Evolutionary conservation across 1,284 basidiomycete species (phyloP).

Genomic region (Anthracocystis setariae): DNA sequence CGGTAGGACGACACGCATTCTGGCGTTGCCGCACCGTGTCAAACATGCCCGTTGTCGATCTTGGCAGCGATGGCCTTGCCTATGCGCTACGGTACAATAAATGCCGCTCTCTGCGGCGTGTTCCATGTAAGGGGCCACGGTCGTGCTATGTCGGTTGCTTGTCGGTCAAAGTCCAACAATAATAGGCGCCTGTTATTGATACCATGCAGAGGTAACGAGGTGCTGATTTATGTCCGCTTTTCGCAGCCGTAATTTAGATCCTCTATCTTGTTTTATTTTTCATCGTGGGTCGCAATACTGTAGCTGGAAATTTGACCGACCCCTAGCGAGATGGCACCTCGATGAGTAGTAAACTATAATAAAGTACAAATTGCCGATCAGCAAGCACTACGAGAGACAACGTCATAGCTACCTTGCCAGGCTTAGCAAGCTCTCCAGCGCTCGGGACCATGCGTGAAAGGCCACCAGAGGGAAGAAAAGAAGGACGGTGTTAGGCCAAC

Average conservation of each 20-base stretch:
- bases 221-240: constrained; percentile 1
- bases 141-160: not conserved
- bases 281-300: too few species aligned
- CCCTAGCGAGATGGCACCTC: too few species aligned
- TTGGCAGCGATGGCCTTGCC: not conserved
- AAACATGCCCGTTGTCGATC: not conserved
- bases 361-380: not conserved
- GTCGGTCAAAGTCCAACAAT: not conserved
- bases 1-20: constrained; percentile 1
- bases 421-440: too few species aligned
- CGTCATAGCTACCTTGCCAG: too few species aligned
- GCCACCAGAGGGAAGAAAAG: too few species aligned
- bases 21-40: not conserved
- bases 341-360: too few species aligned
- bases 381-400: not conserved
- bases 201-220: too few species aligned
- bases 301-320: not conserved
- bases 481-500: too few species aligned
- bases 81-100: not conserved
- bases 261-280: not conserved
- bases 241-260: not conserved
- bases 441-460: too few species aligned
- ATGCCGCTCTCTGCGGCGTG: not conserved
- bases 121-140: constrained; percentile 35
- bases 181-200: too few species aligned